Base-by-base conservation (phyloP, 148 eudicot genomes). In the Heliosperma pusillum region DNA sequence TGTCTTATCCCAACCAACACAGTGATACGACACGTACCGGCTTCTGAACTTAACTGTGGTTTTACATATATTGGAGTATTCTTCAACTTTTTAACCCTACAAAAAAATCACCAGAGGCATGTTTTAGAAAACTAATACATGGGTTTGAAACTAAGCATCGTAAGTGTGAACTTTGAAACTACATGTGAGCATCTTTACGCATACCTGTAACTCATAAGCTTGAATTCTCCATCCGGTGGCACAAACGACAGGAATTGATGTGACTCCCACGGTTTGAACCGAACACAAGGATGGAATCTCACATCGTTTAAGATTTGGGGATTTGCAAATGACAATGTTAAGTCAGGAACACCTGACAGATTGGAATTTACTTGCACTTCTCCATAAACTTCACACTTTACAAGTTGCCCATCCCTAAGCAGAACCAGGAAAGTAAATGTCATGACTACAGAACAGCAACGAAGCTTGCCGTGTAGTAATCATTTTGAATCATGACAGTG, bases 151-250 rank as follows among this genome's bases (percentile, higher is more conserved):
- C 73, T 66, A 71, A 44, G 20, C 33, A 70, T 71, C 47, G 12
- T 63, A 79, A 17, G 47, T 42, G 25, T 64, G 44, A 58, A 77
- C 42, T 22, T 26, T 47, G 57, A 60, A 70, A 55, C 70, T n/a
- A 19, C 16, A 50, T 2, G 33, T 13, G 20, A 65, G 68, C 57
- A 17, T 62, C 15, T 66, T 45, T 66, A 7, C n/a, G 73, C 83
- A 44, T 33, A 90, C 98, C 98, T 95, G 87, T 95, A 95, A 75
- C 92, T 90, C 98, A 95, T 90, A 83, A 95, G 92, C 93, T 95
- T 95, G 79, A 95, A 95, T 50, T 86, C 81, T 80, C 98, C 97
- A 84, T 95, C 97, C 55, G 98, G 97, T 74, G 98, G 98, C 61
- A 92, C 96, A 83, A 95, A 95, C 10, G 98, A 95, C 66, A 95